Conservation (phyloP, 805 yeast genomes). For the Hanseniaspora lindneri region DNA sequence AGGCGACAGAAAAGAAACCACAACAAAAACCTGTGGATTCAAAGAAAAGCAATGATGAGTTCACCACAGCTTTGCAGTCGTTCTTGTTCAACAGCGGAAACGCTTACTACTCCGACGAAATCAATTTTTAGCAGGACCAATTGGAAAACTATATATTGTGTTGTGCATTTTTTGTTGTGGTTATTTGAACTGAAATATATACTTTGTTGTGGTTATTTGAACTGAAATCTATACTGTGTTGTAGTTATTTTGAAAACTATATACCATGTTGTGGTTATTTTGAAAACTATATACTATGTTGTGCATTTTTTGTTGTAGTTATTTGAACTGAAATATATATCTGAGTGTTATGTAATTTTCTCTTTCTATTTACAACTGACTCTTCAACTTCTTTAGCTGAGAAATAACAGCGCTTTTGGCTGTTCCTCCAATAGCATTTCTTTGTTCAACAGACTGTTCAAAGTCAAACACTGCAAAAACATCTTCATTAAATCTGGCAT, state of each 20-base stretch:
- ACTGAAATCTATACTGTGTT: too few species aligned
- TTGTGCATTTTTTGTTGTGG: too few species aligned
- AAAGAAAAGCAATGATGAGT: background rate
- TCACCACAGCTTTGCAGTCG: background rate
- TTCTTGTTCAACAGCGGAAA: conserved; percentile 11
- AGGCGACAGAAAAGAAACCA: background rate
- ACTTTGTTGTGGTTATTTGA: too few species aligned
- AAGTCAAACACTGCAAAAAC: conserved; percentile 80
- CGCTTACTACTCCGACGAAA: conserved; percentile 11
- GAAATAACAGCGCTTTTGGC: conserved; percentile 78
- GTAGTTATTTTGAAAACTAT: too few species aligned
- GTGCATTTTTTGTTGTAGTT: too few species aligned
- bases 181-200: too few species aligned
- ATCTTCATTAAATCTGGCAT: conserved; percentile 66
- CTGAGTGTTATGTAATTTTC: background rate
- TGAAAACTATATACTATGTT: too few species aligned
- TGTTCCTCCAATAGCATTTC: conserved; percentile 94
- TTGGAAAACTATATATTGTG: conserved; percentile 6
- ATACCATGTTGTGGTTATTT: too few species aligned
- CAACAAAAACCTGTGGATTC: background rate
- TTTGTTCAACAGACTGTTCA: conserved; percentile 89
- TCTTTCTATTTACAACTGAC: conserved; percentile 20
- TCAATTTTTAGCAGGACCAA: conserved; percentile 1
- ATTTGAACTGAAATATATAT: too few species aligned
- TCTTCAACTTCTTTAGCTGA: conserved; percentile 41